Evolutionary conservation across 2,329 filamentous ascomycete genomes (phyloP).

Genomic region (Trichophyton schoenleinii): DNA sequence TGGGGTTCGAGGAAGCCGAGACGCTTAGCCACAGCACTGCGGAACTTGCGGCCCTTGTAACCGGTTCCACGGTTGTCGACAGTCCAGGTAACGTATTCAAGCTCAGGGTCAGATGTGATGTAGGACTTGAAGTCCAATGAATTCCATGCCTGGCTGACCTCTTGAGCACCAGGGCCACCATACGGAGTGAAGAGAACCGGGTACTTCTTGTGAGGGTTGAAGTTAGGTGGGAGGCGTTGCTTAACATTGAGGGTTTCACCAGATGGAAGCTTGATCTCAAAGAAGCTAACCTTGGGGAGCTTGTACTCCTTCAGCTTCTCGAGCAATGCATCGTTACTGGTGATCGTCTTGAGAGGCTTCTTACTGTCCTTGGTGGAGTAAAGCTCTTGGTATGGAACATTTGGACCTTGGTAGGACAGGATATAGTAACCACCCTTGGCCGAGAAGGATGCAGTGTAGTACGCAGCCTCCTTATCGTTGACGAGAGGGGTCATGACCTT

Average conservation of each 20-base stretch:
- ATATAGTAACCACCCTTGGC: slow-evolving; percentile 52
- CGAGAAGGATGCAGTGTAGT: slow-evolving; percentile 55
- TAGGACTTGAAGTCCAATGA: slow-evolving; percentile 49
- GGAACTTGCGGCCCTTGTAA: slow-evolving; percentile 51
- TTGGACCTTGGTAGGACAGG: slow-evolving; percentile 51
- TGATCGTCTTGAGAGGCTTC: slow-evolving; percentile 45
- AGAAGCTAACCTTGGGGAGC: slow-evolving; percentile 52
- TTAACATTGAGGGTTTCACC: slow-evolving; percentile 52
- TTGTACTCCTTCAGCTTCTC: slow-evolving; percentile 46
- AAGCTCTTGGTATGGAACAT: slow-evolving; percentile 57
- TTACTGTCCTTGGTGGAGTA: slow-evolving; percentile 43
- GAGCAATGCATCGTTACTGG: slow-evolving; percentile 47
- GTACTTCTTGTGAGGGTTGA: slow-evolving; percentile 51
- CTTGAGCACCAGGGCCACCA: slow-evolving; percentile 53
- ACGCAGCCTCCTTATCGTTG: slow-evolving; percentile 45
- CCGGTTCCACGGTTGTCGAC: slow-evolving; percentile 59
- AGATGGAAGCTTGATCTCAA: slow-evolving; percentile 49
- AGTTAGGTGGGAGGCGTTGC: slow-evolving; percentile 53
- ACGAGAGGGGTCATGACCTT: slow-evolving; percentile 48
- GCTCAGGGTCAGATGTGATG: slow-evolving; percentile 53
- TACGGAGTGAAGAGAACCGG: slow-evolving; percentile 56
- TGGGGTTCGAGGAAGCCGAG: slow-evolving; percentile 52
- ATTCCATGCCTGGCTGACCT: slow-evolving; percentile 46
- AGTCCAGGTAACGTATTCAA: slow-evolving; percentile 54
- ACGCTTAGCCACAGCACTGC: slow-evolving; percentile 44